Evolutionary conservation across 2,329 filamentous ascomycete genomes (phyloP), one percentile per base, ranked within the genome.

Genomic region (Sporothrix dimorphospora): DNA sequence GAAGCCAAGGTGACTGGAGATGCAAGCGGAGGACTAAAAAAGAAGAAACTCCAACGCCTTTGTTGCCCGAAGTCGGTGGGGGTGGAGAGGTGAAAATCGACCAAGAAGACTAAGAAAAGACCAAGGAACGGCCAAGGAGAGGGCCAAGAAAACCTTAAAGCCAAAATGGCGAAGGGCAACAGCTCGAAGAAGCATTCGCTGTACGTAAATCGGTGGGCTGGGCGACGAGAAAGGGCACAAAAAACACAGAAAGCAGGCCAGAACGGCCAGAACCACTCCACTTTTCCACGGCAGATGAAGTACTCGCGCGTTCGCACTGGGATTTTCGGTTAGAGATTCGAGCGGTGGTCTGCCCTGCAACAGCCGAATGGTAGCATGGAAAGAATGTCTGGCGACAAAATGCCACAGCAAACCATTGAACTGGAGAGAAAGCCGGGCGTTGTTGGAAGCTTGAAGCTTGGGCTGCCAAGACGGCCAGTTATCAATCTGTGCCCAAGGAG

Each of bases 51-150:
- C 24, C 53, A 30, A n/a, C n/a, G n/a, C n/a, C n/a, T n/a, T 55
- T 30, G 47, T 55, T 59, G 51, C 30, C 59, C 47, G 70, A 57
- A 14, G 57, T 67, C 59, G 70, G 70, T 53, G 34, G 24, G 51
- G 2, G 21, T 27, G 11, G 47, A 24, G 49, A 21, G 5, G 38
- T n/a, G 65, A 45, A 42, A 21, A 34, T 7, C 38, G 59, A 45
- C 11, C 9, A 42, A 27, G 16, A 45, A 21, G n/a, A 21, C 3
- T 9, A 38, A 24, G 24, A 27, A 24, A 45, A 21, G n/a, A 21
- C 3, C n/a, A 38, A 24, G 24, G 34, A 14, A 19, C 12, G 19
- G 19, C 45, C 12, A 47, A 47, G 45, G 45, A 47, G 45, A 63
- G n/a, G n/a, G 19, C 55, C 27, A 59, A 38, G 30, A 38, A 30